A percentile compares a stretch with the other conserved stretches of the same genome.
phyloP scores from a whole-genome alignment of 352 stramenopile species.

The Globisporangium sylvaticum region DNA sequence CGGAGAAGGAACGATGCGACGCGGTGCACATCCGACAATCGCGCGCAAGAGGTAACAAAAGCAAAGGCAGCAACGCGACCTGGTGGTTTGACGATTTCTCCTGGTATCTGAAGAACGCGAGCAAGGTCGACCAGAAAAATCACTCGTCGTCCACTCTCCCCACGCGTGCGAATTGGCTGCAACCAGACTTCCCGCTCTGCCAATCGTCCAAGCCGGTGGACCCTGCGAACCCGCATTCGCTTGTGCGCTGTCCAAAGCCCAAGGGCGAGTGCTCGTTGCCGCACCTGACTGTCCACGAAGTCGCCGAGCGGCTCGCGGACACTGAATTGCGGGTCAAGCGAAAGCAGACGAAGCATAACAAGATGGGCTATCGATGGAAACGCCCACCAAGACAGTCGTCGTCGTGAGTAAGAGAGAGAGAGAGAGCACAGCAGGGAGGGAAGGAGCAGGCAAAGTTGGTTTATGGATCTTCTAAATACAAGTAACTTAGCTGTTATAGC shows the following conservation, averaged over 20 bases:
- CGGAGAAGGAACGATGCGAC: slow-evolving; percentile 31
- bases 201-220: slow-evolving; percentile 16
- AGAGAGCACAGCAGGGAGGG: too few species aligned
- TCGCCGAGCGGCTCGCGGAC: slow-evolving; percentile 53
- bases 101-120: slow-evolving; percentile 20
- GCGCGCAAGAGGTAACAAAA: neutral
- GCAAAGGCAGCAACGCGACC: slow-evolving; percentile 2
- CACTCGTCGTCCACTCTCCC: neutral
- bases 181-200: slow-evolving; percentile 41
- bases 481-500: too few species aligned
- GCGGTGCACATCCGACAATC: slow-evolving; percentile 32
- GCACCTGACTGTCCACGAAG: slow-evolving; percentile 46
- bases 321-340: slow-evolving; percentile 26
- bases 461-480: too few species aligned
- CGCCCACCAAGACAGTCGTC: neutral
- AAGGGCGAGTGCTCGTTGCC: slow-evolving; percentile 30
- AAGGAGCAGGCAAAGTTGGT: too few species aligned
- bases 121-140: slow-evolving; percentile 9
- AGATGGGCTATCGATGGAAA: neutral
- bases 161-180: slow-evolving; percentile 9
- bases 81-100: slow-evolving; percentile 45
- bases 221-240: slow-evolving; percentile 15
- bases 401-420: too few species aligned
- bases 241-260: slow-evolving; percentile 33
- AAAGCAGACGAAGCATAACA: slow-evolving; percentile 17